Conservation (phyloP, 148 eudicot species). For the Spergularia bocconei region DNA sequence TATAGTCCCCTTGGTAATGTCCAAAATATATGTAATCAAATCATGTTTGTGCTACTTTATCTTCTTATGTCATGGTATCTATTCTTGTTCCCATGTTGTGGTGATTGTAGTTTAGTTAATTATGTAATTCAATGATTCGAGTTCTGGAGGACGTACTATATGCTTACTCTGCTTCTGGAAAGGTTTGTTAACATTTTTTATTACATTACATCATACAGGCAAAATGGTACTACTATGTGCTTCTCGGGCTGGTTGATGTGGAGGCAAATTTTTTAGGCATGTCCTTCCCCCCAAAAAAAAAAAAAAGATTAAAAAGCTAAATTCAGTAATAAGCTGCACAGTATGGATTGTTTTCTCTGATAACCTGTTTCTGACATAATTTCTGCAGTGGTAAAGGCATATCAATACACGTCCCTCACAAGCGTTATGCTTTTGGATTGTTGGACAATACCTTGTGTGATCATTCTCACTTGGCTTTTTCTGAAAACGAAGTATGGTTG, state of each 20-base stretch:
- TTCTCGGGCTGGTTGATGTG: conserved; percentile 80
- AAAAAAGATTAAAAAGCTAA: background rate
- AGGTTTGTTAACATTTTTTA: conserved; percentile 13
- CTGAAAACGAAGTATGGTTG: conserved; percentile 73
- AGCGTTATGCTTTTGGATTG: conserved; percentile 94
- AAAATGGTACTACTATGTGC: conserved; percentile 78
- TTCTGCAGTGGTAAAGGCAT: conserved; percentile 81
- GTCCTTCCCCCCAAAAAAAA: background rate
- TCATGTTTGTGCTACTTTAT: background rate
- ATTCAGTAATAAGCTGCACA: background rate
- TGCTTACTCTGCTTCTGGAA: background rate
- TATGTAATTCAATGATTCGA: background rate
- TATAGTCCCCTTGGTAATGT: background rate
- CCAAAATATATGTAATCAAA: background rate
- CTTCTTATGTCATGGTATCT: background rate
- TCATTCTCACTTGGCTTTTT: conserved; percentile 73
- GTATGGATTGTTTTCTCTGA: background rate
- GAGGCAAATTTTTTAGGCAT: conserved; percentile 80
- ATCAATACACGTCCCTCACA: conserved; percentile 80
- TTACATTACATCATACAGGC: conserved; percentile 46
- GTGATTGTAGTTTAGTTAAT: background rate
- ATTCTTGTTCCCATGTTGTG: background rate
- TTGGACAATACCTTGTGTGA: conserved; percentile 83
- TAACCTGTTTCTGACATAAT: conserved; percentile 10
- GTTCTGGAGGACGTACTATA: background rate